Conservation (phyloP, 208 protist genomes). For the Leptomonas seymouri region DNA sequence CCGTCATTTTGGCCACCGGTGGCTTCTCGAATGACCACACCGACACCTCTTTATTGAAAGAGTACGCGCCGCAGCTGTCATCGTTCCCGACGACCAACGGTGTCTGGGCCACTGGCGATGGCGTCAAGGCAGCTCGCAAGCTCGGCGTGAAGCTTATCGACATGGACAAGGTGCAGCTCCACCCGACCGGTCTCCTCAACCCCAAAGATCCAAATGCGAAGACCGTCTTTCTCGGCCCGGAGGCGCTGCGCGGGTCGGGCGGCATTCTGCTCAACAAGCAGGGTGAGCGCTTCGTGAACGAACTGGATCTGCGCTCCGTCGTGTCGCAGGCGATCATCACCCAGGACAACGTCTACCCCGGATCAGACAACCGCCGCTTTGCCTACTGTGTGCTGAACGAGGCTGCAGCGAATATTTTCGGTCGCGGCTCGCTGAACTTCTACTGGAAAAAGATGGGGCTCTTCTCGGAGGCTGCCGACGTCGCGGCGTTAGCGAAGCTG, state of each 20-base stretch:
- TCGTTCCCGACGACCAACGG: constrained; percentile 93
- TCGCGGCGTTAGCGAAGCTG: constrained; percentile 54
- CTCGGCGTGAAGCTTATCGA: constrained; percentile 80
- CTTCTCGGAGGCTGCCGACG: constrained; percentile 44
- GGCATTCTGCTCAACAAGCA: constrained; percentile 94
- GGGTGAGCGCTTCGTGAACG: constrained; percentile 94
- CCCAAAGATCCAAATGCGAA: constrained; percentile 83
- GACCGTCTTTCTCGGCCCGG: constrained; percentile 94
- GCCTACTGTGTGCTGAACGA: constrained; percentile 87
- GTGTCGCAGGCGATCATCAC: constrained; percentile 90
- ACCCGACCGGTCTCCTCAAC: constrained; percentile 96
- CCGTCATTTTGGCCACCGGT: constrained; percentile 91
- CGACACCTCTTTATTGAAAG: constrained; percentile 60
- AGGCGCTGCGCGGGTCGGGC: constrained; percentile 95
- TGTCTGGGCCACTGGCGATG: constrained; percentile 79
- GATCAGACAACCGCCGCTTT: constrained; percentile 44
- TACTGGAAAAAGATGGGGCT: constrained; percentile 83
- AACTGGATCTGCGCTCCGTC: constrained; percentile 94
- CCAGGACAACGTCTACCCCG: constrained; percentile 64
- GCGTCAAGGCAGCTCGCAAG: constrained; percentile 64
- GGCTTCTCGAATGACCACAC: constrained; percentile 84
- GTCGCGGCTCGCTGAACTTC: constrained; percentile 63
- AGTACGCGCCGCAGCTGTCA: constrained; percentile 77
- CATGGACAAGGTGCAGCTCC: constrained; percentile 95
- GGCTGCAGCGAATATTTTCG: constrained; percentile 67